phyloP scores from a whole-genome alignment of 257 asterid species.

The Leonotis leonurus region DNA sequence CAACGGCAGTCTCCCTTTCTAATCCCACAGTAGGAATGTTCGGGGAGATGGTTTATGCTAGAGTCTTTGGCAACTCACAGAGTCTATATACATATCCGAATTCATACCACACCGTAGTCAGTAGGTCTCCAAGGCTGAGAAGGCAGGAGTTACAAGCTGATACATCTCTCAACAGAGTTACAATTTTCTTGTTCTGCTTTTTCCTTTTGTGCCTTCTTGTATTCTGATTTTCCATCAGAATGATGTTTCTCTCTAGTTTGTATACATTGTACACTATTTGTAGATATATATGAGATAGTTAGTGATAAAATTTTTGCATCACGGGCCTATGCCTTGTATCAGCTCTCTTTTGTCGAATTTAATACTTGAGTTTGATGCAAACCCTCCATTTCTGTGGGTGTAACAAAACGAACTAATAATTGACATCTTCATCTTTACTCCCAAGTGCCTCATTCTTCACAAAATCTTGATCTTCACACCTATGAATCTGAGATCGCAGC shows the following conservation, averaged over 20 bases:
- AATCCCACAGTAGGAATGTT: constrained; percentile 47
- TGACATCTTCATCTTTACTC: not conserved
- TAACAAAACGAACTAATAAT: not conserved
- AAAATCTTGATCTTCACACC: not conserved
- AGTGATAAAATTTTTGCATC: not conserved
- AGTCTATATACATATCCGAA: constrained; percentile 48
- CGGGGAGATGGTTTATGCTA: constrained; percentile 71
- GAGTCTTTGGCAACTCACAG: constrained; percentile 66
- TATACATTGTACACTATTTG: constrained; percentile 11
- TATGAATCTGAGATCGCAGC: not conserved
- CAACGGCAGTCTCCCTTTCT: constrained; percentile 17
- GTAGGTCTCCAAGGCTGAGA: constrained; percentile 50
- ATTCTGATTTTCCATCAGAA: constrained; percentile 27
- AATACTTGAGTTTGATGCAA: not conserved
- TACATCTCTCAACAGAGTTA: constrained; percentile 55
- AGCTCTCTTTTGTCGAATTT: not conserved
- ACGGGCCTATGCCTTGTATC: too few relatives aligned
- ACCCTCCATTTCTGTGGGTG: not conserved
- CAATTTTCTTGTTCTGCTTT: constrained; percentile 59
- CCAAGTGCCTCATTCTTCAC: not conserved
- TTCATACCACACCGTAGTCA: constrained; percentile 48
- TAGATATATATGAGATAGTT: not conserved
- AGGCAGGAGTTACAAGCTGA: constrained; percentile 61
- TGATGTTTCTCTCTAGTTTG: not conserved
- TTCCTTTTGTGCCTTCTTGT: constrained; percentile 51